These are phyloP conservation scores for Gryganskiella cystojenkinii DNA, from an alignment of 192 early-diverging fungal species.

Conservation along the genomic window DNA sequence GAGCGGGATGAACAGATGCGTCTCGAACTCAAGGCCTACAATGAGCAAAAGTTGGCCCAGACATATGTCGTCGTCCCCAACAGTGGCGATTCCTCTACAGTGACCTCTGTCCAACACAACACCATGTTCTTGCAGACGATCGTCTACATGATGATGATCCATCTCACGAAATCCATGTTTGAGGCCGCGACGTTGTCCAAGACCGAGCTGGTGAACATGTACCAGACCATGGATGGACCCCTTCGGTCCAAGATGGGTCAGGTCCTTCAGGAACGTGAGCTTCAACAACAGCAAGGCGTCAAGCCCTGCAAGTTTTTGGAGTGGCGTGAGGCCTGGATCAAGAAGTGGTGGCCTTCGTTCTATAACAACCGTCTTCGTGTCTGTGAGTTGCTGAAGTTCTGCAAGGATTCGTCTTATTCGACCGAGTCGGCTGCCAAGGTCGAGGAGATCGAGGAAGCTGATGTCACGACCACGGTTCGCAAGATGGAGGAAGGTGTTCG, in stretches of 20 bases:
- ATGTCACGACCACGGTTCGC: conserved; percentile 31
- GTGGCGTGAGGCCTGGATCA: conserved; percentile 46
- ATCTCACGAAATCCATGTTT: conserved; percentile 38
- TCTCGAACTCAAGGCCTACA: conserved; percentile 36
- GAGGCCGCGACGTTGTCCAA: conserved; percentile 49
- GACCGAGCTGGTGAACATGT: conserved; percentile 33
- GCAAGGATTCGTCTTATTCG: background rate
- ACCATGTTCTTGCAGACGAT: conserved; percentile 37
- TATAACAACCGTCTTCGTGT: conserved; percentile 48
- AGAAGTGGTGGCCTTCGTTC: conserved; percentile 39
- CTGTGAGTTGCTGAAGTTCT: conserved; percentile 36
- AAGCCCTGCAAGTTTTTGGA: conserved; percentile 32
- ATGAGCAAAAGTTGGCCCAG: conserved; percentile 41
- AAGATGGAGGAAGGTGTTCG: conserved; percentile 50
- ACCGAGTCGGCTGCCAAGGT: background rate
- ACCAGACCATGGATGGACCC: conserved; percentile 39
- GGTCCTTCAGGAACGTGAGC: conserved; percentile 1
- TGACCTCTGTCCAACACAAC: conserved; percentile 21
- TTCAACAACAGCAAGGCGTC: conserved; percentile 15
- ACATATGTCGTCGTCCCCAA: conserved; percentile 49
- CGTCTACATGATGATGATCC: conserved; percentile 55
- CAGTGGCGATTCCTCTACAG: conserved; percentile 3
- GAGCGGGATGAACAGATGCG: conserved; percentile 52
- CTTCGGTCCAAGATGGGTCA: conserved; percentile 36
- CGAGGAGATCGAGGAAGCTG: background rate